Base-by-base conservation (phyloP, 2,329 filamentous ascomycete genomes). In the Cordyceps sp. region DNA sequence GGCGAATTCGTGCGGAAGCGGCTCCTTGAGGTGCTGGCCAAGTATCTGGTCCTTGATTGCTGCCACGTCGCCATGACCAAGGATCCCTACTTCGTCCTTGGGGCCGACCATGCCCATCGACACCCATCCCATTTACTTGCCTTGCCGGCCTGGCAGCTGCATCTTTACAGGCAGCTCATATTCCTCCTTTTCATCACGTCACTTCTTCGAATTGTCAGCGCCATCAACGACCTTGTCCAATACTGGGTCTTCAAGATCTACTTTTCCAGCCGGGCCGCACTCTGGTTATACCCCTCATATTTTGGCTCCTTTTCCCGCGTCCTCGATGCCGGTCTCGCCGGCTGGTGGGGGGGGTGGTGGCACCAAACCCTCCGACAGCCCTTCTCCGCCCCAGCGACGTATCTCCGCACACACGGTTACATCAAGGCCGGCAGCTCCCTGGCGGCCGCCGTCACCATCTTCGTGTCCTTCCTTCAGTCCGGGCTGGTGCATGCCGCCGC, bases 331-430 rank as follows among this genome's bases (percentile, higher is more conserved):
- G 86, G 88, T 0, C 60, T 94, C 2, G 65, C 69, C 1, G 86
- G 85, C 1, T 79, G 78, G 55, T 96, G 88, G 88, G 76, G 80
- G 28, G 64, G 62, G 16, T 88, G 74, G 66, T 94, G 88, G 88
- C 88, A 96, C 52, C 86, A 94, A 54, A 76, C 78, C 3, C 92
- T 93, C 56, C 78, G 85, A 1, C 66, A 73, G 34, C 73, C 70
- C 3, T 85, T 88, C 46, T 55, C 69, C 25, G 66, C 73, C 4
- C 76, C 78, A 0, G 57, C 65, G 0, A 52, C 51, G 2, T 69
- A 59, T 44, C 43, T 78, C 34, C 49, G 53, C 8, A 41, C 49
- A 37, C 33, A 37, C 26, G 53, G 62, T 14, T 48, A 60, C 41
- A 30, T 72, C 36, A 42, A 39, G 38, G 40, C 47, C 41, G 42